phyloP scores from a whole-genome alignment of 192 early-diverging fungal species.

The Cladochytrium replicatum region DNA sequence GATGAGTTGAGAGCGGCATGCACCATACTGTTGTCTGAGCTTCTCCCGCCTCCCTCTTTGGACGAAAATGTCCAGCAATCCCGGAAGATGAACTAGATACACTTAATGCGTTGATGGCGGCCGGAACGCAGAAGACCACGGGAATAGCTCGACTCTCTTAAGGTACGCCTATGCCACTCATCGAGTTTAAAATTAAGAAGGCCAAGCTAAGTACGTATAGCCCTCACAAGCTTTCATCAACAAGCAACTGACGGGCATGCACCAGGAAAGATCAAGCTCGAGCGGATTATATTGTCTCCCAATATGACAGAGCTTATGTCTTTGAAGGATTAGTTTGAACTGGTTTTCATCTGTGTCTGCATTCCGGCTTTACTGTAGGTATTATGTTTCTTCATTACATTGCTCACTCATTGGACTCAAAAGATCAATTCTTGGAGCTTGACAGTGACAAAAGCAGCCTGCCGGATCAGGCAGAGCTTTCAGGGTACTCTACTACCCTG shows the following conservation, averaged over 20 bases:
- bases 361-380: conserved; percentile 29
- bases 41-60: too few relatives aligned
- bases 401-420: conserved; percentile 2
- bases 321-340: conserved; percentile 38
- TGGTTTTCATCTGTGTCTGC: conserved; percentile 38
- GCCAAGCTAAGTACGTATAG: conserved; percentile 24
- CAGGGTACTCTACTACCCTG: conserved; percentile 26
- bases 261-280: conserved; percentile 32
- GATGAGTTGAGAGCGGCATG: too few relatives aligned
- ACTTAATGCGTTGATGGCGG: too few relatives aligned
- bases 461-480: conserved; percentile 30
- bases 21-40: too few relatives aligned
- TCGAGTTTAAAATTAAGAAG: too few relatives aligned
- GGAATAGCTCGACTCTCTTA: too few relatives aligned
- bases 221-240: too few relatives aligned
- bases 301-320: conserved; percentile 45
- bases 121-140: too few relatives aligned
- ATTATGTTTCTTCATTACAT: neutral
- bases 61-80: too few relatives aligned
- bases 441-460: conserved; percentile 41
- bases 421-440: conserved; percentile 37
- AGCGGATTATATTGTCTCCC: conserved; percentile 35
- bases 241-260: neutral
- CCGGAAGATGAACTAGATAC: too few relatives aligned
- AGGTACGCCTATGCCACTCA: too few relatives aligned